Evolutionary conservation across 2,329 filamentous ascomycete species (phyloP).

Genomic region (Ceratocystis destructans): DNA sequence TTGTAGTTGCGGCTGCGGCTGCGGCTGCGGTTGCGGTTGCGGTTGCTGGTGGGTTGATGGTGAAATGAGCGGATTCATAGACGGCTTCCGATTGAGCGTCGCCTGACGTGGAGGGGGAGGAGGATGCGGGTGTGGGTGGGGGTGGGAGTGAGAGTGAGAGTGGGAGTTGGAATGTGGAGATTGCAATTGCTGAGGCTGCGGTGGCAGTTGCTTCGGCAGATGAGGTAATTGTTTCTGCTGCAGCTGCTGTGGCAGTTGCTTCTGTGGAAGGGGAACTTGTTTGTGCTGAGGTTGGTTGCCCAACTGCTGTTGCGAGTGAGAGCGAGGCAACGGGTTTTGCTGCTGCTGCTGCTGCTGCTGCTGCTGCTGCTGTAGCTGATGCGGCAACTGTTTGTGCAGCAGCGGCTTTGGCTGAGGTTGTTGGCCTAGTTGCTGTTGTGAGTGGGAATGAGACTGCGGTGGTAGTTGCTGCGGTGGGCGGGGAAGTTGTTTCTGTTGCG

Average conservation of each 20-base stretch:
- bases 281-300: background rate
- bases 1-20: slow-evolving; percentile 9
- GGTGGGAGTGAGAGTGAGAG: background rate
- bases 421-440: slow-evolving; percentile 4
- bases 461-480: slow-evolving; percentile 4
- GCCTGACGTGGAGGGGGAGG: background rate
- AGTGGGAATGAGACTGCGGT: background rate
- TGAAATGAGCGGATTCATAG: slow-evolving; percentile 6
- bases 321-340: background rate
- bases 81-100: slow-evolving; percentile 3
- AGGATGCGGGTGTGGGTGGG: background rate
- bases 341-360: background rate
- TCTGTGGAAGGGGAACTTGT: background rate
- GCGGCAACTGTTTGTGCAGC: background rate
- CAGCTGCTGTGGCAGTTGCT: background rate
- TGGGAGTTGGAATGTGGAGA: background rate
- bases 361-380: background rate
- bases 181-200: background rate
- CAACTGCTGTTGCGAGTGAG: background rate
- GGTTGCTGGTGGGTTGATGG: slow-evolving; percentile 6
- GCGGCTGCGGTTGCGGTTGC: background rate
- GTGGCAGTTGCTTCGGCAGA: background rate
- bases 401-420: slow-evolving; percentile 2
- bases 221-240: slow-evolving; percentile 3
- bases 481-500: slow-evolving; percentile 1